Evolutionary conservation across 805 yeast species (phyloP), one percentile per base, ranked within the genome.

Genomic region (Candida wancherniae): DNA sequence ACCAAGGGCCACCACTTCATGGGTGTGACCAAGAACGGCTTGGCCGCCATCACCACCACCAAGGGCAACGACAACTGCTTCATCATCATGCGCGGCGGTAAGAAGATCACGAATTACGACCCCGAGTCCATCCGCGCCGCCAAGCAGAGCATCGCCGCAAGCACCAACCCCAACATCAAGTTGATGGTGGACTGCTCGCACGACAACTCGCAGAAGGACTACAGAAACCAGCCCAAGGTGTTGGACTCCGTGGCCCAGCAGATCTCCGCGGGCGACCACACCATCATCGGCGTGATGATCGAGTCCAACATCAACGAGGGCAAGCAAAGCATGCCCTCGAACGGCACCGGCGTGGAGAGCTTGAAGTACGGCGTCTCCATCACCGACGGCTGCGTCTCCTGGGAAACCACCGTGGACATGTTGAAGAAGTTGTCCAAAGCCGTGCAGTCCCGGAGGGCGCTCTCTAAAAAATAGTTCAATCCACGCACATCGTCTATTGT

Each of bases 381-480:
- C 50, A 90, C 98, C n/a, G 98, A 90, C 61, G 95, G 96, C 19
- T 90, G 98, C 71, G 87, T 90, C 39, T 74, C 85, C 38, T 85
- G 95, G 86, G 92, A 83, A 32, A 68, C 77, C 28, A 90, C 98
- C 11, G 90, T 71, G 28, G 62, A 58, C 15, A 90, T 86, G 33
- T 69, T 90, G 47, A 71, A 69, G 30, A 65, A 68, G 30, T 74
- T 90, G 49, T 80, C 97, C 15, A 72, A 73, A 19, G 94, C 95
- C 37, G 92, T 90, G 18, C 74, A 75, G 58, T 66, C 68, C 28
- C 81, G 97, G 71, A n/a, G n/a, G n/a, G n/a, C n/a, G n/a, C n/a
- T n/a, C n/a, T n/a, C n/a, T n/a, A n/a, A n/a, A n/a, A n/a, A n/a
- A n/a, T n/a, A n/a, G n/a, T n/a, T n/a, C 80, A 97, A 70, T 20